Evolutionary conservation across 345 rosid species (phyloP).

Genomic region (Linum lewisii): DNA sequence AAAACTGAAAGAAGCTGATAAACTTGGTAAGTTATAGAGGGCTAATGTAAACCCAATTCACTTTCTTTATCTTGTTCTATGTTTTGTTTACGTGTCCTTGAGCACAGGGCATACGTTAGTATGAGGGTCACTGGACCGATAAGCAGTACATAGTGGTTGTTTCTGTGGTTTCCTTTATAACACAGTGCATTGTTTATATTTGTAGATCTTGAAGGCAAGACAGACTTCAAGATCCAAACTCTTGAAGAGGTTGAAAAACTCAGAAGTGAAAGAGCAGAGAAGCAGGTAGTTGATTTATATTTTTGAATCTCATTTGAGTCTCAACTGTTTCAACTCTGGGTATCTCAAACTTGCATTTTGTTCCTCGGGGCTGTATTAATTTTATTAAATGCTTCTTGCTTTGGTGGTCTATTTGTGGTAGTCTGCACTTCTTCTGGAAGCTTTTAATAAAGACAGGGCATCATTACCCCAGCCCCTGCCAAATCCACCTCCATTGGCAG

Average conservation of each 20-base stretch:
- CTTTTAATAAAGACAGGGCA: conserved; percentile 96
- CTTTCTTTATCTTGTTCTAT: too few species aligned
- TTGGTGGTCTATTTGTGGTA: conserved; percentile 17
- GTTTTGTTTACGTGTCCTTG: not conserved
- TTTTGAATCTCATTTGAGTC: not conserved
- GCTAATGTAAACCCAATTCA: not conserved
- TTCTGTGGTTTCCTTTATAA: not conserved
- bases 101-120: too few species aligned
- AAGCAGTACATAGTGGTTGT: not conserved
- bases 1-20: conserved; percentile 90
- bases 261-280: conserved; percentile 87
- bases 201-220: conserved; percentile 88
- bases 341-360: too few species aligned
- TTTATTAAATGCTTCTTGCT: not conserved
- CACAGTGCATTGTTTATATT: conserved; percentile 1
- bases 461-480: conserved; percentile 84
- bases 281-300: conserved; percentile 46
- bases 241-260: conserved; percentile 87
- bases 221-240: conserved; percentile 82
- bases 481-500: conserved; percentile 59
- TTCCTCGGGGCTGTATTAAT: not conserved
- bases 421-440: conserved; percentile 92
- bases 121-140: not conserved
- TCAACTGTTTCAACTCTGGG: not conserved
- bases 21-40: conserved; percentile 37